A percentile compares a stretch with the other conserved stretches of the same genome.
phyloP scores from a whole-genome alignment of 139 green algal genomes.

The Coelastrella sp. region DNA sequence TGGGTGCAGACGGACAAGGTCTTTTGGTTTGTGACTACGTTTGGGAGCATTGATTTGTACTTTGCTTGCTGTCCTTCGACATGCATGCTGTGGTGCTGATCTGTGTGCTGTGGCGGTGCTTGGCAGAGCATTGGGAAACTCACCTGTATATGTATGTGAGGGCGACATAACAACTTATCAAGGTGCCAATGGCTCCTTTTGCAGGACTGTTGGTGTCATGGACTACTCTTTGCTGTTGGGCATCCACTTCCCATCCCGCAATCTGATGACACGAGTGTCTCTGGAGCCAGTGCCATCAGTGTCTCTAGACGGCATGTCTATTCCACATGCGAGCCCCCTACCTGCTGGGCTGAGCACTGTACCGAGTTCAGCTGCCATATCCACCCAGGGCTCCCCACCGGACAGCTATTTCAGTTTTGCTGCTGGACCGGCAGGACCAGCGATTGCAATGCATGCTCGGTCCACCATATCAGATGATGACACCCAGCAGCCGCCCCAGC shows the following conservation, averaged over 20 bases:
- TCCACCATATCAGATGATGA: slow-evolving; percentile 31
- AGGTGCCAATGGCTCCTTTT: not conserved
- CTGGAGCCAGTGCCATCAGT: slow-evolving; percentile 31
- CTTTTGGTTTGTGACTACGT: too few relatives aligned
- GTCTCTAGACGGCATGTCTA: not conserved
- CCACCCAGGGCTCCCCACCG: not conserved
- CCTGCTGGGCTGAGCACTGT: not conserved
- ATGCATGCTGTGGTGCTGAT: too few relatives aligned
- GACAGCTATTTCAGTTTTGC: not conserved
- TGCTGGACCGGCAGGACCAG: not conserved
- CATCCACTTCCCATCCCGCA: slow-evolving; percentile 70
- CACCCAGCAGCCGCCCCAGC: slow-evolving; percentile 34
- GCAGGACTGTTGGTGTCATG: slow-evolving; percentile 83
- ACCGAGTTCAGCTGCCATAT: not conserved
- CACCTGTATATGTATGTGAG: too few relatives aligned
- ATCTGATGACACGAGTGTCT: not conserved
- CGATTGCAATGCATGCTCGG: not conserved
- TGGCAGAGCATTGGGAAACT: too few relatives aligned
- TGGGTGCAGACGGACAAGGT: too few relatives aligned
- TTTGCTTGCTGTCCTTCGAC: too few relatives aligned
- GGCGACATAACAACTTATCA: too few relatives aligned
- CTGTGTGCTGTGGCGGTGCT: too few relatives aligned
- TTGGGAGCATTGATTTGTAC: too few relatives aligned
- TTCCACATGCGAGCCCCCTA: slow-evolving; percentile 5
- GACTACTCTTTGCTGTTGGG: slow-evolving; percentile 96